These are phyloP conservation scores for Hemerocallis citrina DNA, from an alignment of 106 monocot species.

Conservation along the genomic window DNA sequence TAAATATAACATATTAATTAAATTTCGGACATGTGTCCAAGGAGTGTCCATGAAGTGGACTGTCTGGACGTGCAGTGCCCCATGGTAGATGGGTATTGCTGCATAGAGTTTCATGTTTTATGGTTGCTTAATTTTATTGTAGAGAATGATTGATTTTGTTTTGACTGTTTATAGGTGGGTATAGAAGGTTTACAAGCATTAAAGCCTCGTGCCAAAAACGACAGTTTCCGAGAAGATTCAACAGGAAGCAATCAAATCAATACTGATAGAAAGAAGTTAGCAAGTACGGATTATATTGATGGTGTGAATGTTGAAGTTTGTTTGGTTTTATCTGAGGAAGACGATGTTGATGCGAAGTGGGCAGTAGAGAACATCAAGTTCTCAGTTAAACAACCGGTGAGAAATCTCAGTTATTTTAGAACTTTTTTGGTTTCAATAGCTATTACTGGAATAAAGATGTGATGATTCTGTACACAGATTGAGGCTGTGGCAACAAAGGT, in stretches of 20 bases:
- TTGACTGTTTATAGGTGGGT: slow-evolving; percentile 43
- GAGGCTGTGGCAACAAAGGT: slow-evolving; percentile 81
- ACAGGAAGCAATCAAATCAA: slow-evolving; percentile 11
- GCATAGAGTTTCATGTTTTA: too few relatives aligned
- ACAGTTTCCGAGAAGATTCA: slow-evolving; percentile 7
- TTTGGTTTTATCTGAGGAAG: slow-evolving; percentile 34
- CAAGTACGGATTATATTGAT: slow-evolving; percentile 13
- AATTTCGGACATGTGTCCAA: too few relatives aligned
- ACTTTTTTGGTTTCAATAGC: background rate
- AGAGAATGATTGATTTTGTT: background rate
- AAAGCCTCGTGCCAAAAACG: slow-evolving; percentile 47
- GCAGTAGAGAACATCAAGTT: slow-evolving; percentile 71
- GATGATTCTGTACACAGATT: slow-evolving; percentile 40
- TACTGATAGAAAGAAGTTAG: slow-evolving; percentile 5
- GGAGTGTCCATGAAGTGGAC: too few relatives aligned
- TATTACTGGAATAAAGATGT: background rate
- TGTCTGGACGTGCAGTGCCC: too few relatives aligned
- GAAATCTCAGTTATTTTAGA: background rate
- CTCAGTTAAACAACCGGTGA: slow-evolving; percentile 91
- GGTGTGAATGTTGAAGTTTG: slow-evolving; percentile 68
- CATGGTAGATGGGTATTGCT: too few relatives aligned
- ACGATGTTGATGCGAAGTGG: slow-evolving; percentile 42
- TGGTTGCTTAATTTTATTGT: background rate
- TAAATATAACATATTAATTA: too few relatives aligned
- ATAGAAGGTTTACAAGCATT: slow-evolving; percentile 84